phyloP scores from a whole-genome alignment of 176 grass and related monocot genomes.

The Oryza meridionalis region DNA sequence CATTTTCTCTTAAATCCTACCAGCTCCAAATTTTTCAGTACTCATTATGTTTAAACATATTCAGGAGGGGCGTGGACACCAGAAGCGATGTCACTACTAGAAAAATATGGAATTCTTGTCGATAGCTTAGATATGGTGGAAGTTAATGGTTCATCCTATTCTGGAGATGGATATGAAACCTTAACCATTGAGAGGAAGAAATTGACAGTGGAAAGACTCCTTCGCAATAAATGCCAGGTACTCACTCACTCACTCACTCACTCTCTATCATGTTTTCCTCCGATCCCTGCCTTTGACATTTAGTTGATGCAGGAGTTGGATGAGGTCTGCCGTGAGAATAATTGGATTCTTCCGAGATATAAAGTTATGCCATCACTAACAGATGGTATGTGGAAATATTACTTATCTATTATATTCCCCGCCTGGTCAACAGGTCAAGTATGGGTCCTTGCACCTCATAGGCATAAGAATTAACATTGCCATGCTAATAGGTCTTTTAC shows the following conservation, averaged over 20 bases:
- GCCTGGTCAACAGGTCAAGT: neutral
- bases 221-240: constrained; percentile 50
- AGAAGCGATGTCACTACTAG: constrained; percentile 34
- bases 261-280: neutral
- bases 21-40: neutral
- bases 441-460: constrained; percentile 23
- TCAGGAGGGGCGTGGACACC: constrained; percentile 43
- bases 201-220: constrained; percentile 49
- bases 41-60: constrained; percentile 21
- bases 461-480: neutral
- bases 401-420: constrained; percentile 7
- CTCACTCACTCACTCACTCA: constrained; percentile 18
- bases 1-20: neutral
- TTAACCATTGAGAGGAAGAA: constrained; percentile 49
- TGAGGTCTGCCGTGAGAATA: constrained; percentile 39
- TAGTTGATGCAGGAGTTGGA: constrained; percentile 52
- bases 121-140: constrained; percentile 29
- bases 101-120: constrained; percentile 27
- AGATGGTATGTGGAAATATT: constrained; percentile 37
- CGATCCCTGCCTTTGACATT: constrained; percentile 17
- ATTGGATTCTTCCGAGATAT: constrained; percentile 64
- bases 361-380: constrained; percentile 41
- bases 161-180: constrained; percentile 28
- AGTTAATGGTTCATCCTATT: constrained; percentile 12
- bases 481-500: neutral